These are phyloP conservation scores for Chrysosporium keratinophilum DNA, from an alignment of 2,329 filamentous ascomycete genomes.

Conservation along the genomic window DNA sequence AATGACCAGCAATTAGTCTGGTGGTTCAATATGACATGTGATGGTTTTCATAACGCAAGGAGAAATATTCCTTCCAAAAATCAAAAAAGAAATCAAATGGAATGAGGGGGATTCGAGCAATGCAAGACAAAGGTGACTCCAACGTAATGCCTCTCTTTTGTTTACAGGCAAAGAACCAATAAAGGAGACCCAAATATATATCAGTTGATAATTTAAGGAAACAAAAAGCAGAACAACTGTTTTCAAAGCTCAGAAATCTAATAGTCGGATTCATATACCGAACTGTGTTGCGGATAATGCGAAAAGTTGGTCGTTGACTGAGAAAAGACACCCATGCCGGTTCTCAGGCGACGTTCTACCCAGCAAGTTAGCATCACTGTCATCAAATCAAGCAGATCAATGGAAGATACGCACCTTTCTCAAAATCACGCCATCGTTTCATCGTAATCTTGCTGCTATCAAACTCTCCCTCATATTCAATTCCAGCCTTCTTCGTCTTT, in stretches of 20 bases:
- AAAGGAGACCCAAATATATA: not conserved
- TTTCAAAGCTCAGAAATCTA: constrained; percentile 16
- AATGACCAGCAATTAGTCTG: too few species aligned
- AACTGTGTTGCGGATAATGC: constrained; percentile 23
- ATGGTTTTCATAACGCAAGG: too few species aligned
- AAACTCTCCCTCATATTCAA: constrained; percentile 88
- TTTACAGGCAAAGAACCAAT: not conserved
- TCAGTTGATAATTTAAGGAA: too few species aligned
- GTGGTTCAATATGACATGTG: too few species aligned
- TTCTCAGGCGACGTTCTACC: constrained; percentile 32
- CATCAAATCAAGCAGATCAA: not conserved
- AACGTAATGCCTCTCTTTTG: constrained; percentile 2
- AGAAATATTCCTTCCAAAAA: not conserved
- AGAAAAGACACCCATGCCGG: constrained; percentile 19
- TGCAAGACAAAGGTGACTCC: constrained; percentile 5
- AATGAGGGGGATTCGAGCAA: not conserved
- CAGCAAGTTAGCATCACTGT: constrained; percentile 13
- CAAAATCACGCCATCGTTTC: constrained; percentile 97
- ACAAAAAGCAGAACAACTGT: not conserved
- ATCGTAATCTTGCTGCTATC: constrained; percentile 98
- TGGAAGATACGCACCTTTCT: constrained; percentile 48
- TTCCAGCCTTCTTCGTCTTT: constrained; percentile 73
- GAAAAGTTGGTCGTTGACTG: constrained; percentile 20
- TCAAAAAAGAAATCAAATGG: not conserved
- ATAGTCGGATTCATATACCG: constrained; percentile 31